Conservation (phyloP, 768 basidiomycete genomes). For the Cubamyces sp. region DNA sequence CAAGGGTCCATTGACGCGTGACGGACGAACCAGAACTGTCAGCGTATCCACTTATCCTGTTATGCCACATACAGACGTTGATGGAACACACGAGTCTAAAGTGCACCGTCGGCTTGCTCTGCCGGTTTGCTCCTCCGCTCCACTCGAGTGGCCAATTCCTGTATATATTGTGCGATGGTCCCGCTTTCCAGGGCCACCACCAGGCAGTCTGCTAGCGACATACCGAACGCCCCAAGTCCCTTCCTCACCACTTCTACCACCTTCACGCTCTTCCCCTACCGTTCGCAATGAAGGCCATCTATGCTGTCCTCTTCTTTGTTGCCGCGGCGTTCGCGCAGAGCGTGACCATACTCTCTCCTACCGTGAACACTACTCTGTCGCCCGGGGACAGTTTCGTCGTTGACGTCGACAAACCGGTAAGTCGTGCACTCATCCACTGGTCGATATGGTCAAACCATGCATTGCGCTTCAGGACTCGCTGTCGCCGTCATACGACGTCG, state of each 20-base stretch:
- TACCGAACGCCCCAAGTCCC: background rate
- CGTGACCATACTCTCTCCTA: slow-evolving; percentile 7
- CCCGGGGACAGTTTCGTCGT: background rate
- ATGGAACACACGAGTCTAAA: background rate
- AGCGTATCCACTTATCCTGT: no score
- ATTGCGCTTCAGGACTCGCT: slow-evolving; percentile 5
- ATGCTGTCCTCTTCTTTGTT: background rate
- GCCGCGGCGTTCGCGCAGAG: slow-evolving; percentile 2
- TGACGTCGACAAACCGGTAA: slow-evolving; percentile 16
- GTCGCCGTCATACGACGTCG: slow-evolving; percentile 10
- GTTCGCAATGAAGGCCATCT: background rate
- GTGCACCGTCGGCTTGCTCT: background rate
- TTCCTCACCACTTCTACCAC: background rate
- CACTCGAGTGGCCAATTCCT: background rate
- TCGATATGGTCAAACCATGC: background rate
- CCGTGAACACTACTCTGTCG: background rate
- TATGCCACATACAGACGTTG: no score
- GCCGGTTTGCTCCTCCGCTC: background rate
- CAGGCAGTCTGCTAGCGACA: background rate
- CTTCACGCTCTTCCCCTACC: background rate
- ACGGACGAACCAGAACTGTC: no score
- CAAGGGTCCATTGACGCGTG: no score
- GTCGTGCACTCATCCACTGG: background rate
- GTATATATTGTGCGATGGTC: background rate
- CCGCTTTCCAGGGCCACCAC: no score